Conservation (phyloP, 257 asterid genomes). For the Penstemon davidsonii region DNA sequence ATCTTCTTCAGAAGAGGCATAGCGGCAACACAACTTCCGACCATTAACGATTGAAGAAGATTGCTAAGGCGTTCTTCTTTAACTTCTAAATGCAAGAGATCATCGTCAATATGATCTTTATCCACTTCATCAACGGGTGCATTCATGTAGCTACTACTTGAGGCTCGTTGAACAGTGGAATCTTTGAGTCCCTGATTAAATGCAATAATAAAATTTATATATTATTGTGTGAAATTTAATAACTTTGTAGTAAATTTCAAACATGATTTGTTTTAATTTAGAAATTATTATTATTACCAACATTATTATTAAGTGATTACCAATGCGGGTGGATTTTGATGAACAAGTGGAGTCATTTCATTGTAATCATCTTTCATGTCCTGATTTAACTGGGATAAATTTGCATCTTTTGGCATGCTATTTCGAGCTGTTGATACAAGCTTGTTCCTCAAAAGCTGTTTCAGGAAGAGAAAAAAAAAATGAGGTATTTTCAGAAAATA, state of each 20-base stretch:
- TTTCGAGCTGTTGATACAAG: constrained; percentile 76
- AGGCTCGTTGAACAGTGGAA: constrained; percentile 68
- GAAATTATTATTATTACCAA: no score
- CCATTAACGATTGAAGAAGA: constrained; percentile 86
- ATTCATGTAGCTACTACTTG: constrained; percentile 69
- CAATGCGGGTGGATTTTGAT: constrained; percentile 73
- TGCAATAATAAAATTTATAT: not conserved
- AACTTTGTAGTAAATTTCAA: no score
- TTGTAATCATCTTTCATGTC: constrained; percentile 84
- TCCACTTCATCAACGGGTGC: constrained; percentile 92
- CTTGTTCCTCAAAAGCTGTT: constrained; percentile 88
- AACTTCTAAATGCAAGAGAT: constrained; percentile 86
- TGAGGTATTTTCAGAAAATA: no score
- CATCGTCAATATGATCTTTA: constrained; percentile 88
- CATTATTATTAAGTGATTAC: constrained; percentile 16
- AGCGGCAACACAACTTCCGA: constrained; percentile 81
- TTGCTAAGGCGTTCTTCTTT: constrained; percentile 96
- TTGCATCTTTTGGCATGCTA: constrained; percentile 65
- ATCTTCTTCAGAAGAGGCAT: constrained; percentile 87
- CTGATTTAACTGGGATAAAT: constrained; percentile 68
- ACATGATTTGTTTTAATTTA: no score
- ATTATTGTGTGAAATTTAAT: no score
- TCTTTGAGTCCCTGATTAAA: constrained; percentile 77
- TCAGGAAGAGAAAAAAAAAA: constrained; percentile 18
- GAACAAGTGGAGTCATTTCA: constrained; percentile 85